Percentiles rank a stretch among this genome's conserved stretches.
Conservation (phyloP, 495 filamentous ascomycete genomes). For the Neurospora sp. region DNA sequence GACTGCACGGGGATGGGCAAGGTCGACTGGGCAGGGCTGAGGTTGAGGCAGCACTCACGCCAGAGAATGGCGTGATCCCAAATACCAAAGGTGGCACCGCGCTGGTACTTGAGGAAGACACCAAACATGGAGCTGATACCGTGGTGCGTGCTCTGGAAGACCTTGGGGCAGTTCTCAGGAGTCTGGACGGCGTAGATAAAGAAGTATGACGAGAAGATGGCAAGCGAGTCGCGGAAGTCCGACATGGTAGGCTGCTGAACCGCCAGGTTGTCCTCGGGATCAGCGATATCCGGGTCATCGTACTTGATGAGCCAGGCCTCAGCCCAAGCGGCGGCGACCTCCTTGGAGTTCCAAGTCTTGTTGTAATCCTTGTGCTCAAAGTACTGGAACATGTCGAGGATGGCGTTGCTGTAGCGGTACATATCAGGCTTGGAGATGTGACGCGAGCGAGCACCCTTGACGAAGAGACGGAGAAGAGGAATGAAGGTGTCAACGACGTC, state of each 20-base stretch:
- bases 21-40: slow-evolving; percentile 14
- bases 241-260: slow-evolving; percentile 48
- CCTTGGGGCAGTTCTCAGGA: slow-evolving; percentile 50
- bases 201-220: slow-evolving; percentile 55
- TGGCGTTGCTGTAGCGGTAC: slow-evolving; percentile 14
- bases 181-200: slow-evolving; percentile 62
- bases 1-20: slow-evolving; percentile 35
- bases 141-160: slow-evolving; percentile 60
- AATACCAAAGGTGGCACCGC: slow-evolving; percentile 50
- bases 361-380: slow-evolving; percentile 42
- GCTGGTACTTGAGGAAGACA: slow-evolving; percentile 55
- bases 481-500: slow-evolving; percentile 54
- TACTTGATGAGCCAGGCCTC: slow-evolving; percentile 51
- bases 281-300: slow-evolving; percentile 38
- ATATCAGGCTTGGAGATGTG: slow-evolving; percentile 11
- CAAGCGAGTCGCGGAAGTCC: slow-evolving; percentile 46
- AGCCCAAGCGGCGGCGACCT: slow-evolving; percentile 51
- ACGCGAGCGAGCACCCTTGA: slow-evolving; percentile 27
- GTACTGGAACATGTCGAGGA: slow-evolving; percentile 17
- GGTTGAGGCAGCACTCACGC: slow-evolving; percentile 50
- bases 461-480: slow-evolving; percentile 49
- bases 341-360: slow-evolving; percentile 51
- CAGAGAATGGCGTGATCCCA: slow-evolving; percentile 62
- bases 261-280: slow-evolving; percentile 45
- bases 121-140: slow-evolving; percentile 55